Evolutionary conservation across 148 eudicot species (phyloP).

Genomic region (Rhododendron mucronatum): DNA sequence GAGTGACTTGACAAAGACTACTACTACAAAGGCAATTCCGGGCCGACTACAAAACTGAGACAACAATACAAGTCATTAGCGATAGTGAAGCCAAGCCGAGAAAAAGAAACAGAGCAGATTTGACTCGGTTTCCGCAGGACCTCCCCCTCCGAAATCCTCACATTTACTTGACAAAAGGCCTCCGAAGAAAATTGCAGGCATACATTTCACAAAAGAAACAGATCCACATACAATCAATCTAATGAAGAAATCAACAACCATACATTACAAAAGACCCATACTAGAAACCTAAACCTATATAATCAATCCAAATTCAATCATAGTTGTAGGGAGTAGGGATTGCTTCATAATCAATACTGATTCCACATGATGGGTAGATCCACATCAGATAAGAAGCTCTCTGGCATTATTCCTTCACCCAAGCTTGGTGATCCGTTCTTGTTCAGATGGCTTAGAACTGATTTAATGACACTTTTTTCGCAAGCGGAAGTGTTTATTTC

Average conservation of each 20-base stretch:
- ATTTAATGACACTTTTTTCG: slow-evolving; percentile 46
- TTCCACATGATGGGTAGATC: slow-evolving; percentile 51
- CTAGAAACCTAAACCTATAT: background rate
- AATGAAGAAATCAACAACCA: background rate
- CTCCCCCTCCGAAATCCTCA: background rate
- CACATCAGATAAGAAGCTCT: slow-evolving; percentile 62
- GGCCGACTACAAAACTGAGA: too few species aligned
- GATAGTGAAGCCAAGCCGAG: too few species aligned
- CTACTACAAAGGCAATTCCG: too few species aligned
- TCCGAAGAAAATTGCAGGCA: background rate
- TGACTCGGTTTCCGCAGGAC: too few species aligned
- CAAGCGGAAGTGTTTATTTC: slow-evolving; percentile 21
- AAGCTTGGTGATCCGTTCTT: slow-evolving; percentile 38
- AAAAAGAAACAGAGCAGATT: too few species aligned
- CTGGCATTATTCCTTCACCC: slow-evolving; percentile 41
- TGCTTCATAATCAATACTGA: slow-evolving; percentile 26
- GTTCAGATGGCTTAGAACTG: slow-evolving; percentile 50
- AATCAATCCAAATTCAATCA: background rate
- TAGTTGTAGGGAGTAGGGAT: background rate
- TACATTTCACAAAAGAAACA: background rate
- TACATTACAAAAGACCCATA: background rate
- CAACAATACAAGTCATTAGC: too few species aligned
- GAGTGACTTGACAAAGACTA: too few species aligned
- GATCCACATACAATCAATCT: background rate
- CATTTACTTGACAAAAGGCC: background rate